A percentile compares a stretch with the other conserved stretches of the same genome.
phyloP scores from a whole-genome alignment of 164 flowering plant species.

The Aristolochia californica region DNA sequence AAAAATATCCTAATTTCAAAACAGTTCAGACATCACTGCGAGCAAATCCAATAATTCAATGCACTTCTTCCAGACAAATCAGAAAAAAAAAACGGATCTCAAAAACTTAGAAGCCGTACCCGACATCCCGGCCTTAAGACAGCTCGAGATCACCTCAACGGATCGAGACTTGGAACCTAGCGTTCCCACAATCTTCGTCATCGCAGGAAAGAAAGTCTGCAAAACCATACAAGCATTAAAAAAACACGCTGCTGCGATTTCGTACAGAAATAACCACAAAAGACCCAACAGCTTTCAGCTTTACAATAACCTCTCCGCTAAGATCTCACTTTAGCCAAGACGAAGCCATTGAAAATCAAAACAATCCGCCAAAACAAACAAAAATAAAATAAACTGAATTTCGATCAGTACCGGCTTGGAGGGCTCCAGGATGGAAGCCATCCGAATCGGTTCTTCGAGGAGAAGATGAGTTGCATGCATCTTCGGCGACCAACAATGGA shows the following conservation, averaged over 20 bases:
- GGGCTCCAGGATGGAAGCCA: conserved; percentile 92
- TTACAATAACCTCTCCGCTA: background rate
- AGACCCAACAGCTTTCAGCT: background rate
- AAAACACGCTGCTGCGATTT: background rate
- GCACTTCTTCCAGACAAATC: background rate
- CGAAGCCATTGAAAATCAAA: background rate
- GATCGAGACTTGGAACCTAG: conserved; percentile 75
- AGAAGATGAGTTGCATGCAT: conserved; percentile 81
- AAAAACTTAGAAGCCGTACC: conserved; percentile 26
- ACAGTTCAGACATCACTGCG: too few species aligned
- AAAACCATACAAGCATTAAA: background rate
- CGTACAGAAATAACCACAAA: background rate
- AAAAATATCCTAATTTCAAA: background rate
- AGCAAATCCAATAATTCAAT: too few species aligned
- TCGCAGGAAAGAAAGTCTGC: conserved; percentile 73
- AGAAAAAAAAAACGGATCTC: background rate
- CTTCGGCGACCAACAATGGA: conserved; percentile 9
- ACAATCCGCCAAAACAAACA: background rate
- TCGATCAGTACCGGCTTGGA: conserved; percentile 45
- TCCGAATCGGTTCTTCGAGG: conserved; percentile 92
- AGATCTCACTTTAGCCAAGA: background rate
- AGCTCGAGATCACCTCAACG: conserved; percentile 61
- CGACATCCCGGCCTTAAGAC: conserved; percentile 93
- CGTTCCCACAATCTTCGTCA: conserved; percentile 91
- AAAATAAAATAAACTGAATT: background rate